Evolutionary conservation across 2,329 filamentous ascomycete genomes (phyloP), one percentile per base, ranked within the genome.

Genomic region (Pseudogymnoascus sp.): DNA sequence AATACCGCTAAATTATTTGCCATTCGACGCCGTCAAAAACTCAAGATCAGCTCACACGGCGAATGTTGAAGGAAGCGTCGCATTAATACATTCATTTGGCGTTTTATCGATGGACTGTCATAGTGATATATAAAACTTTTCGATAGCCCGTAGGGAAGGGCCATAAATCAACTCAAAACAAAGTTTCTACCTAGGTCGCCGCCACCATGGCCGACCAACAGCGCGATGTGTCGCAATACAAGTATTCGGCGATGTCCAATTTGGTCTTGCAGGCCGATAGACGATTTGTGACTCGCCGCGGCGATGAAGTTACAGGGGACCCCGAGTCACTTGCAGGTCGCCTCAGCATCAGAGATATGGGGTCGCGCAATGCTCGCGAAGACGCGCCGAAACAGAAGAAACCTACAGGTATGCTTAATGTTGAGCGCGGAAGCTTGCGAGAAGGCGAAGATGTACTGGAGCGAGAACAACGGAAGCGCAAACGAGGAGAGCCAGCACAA

Each of bases 161-260:
- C 45, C 45, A 52, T 23, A 57, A 15, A 35, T 39, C 55, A 57
- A 35, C 35, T 26, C 30, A 57, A 15, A 57, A 57, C 35, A 57
- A 35, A 52, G 45, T 30, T 33, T 52, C 5, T 52, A 52, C 45
- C 26, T 19, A 33, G 63, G 37, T 41, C 60, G 58, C 48, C 60
- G 58, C 65, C 65, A 72, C 64, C 59, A 92, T 92, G 89, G 81
- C 88, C 74, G 88, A 86, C 74, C 80, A 83, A 74, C 79, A 86
- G 71, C 83, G 83, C 75, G 84, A 94, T 87, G 89, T 95, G 70
- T 92, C 90, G 75, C 92, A 96, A 77, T 96, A 95, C 83, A 96
- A 96, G 77, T 96, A 96, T 83, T 91, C 91, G 85, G 91, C 90
- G 75, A 97, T 99, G 94, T 99, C 94, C 78, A 99, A 99, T 85